phyloP scores from a whole-genome alignment of 257 asterid species.

The Solanum gracilifrons region DNA sequence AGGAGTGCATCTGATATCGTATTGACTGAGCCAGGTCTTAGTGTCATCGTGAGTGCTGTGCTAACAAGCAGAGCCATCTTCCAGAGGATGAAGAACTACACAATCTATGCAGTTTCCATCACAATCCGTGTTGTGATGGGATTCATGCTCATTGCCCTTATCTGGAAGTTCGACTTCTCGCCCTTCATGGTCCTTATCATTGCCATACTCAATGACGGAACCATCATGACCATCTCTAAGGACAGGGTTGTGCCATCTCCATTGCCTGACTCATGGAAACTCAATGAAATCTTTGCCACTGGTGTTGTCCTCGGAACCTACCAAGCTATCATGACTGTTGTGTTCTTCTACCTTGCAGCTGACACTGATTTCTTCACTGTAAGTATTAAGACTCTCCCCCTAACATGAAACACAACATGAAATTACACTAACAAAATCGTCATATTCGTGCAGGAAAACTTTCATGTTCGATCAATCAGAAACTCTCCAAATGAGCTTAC shows the following conservation, averaged over 20 bases:
- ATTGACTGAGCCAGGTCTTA: slow-evolving; percentile 78
- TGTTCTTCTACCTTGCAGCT: slow-evolving; percentile 68
- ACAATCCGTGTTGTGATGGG: slow-evolving; percentile 71
- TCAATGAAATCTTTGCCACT: slow-evolving; percentile 79
- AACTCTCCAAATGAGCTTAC: slow-evolving; percentile 36
- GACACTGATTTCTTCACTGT: slow-evolving; percentile 66
- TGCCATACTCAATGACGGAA: slow-evolving; percentile 81
- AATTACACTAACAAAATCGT: not conserved
- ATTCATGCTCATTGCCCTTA: slow-evolving; percentile 76
- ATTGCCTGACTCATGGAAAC: slow-evolving; percentile 89
- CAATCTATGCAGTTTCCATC: slow-evolving; percentile 85
- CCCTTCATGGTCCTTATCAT: slow-evolving; percentile 90
- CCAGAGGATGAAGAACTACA: slow-evolving; percentile 90
- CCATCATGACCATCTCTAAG: slow-evolving; percentile 93
- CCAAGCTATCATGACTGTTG: slow-evolving; percentile 64
- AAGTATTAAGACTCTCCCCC: not conserved
- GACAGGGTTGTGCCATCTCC: slow-evolving; percentile 91
- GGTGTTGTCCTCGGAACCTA: slow-evolving; percentile 83
- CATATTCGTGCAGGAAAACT: slow-evolving; percentile 17
- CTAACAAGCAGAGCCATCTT: slow-evolving; percentile 85
- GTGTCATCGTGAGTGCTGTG: slow-evolving; percentile 81
- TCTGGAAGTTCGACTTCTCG: slow-evolving; percentile 87
- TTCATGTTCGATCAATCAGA: slow-evolving; percentile 45
- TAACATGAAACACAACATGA: not conserved
- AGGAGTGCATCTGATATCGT: slow-evolving; percentile 82